A percentile compares a stretch with the other conserved stretches of the same genome.
These are phyloP conservation scores for Ottelia alismoides DNA, from an alignment of 106 monocot species.

Conservation along the genomic window DNA sequence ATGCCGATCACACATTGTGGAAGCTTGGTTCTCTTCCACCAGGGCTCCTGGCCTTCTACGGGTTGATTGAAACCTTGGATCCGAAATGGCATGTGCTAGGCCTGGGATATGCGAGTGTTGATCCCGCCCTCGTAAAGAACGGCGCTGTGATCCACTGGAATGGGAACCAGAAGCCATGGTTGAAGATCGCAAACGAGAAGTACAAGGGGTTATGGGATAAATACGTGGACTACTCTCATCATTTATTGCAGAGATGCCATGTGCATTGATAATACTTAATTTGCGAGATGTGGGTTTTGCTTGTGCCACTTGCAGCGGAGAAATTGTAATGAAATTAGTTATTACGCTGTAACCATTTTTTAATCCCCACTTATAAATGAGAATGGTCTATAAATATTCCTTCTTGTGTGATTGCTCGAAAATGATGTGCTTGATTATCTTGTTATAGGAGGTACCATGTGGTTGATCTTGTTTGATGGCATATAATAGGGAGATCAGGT, in stretches of 20 bases:
- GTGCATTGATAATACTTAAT: too few species aligned
- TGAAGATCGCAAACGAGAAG: conserved; percentile 76
- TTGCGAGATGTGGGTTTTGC: too few species aligned
- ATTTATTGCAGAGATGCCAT: conserved; percentile 47
- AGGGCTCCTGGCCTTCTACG: conserved; percentile 68
- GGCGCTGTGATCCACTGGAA: conserved; percentile 78
- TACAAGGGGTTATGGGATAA: conserved; percentile 70
- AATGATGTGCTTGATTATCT: too few species aligned
- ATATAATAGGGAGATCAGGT: too few species aligned
- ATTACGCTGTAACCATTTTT: too few species aligned
- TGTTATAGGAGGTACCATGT: too few species aligned
- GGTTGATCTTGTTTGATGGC: too few species aligned
- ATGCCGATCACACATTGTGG: conserved; percentile 62
- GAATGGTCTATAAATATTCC: too few species aligned
- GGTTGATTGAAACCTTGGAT: conserved; percentile 52
- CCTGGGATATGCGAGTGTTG: conserved; percentile 61
- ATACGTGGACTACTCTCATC: conserved; percentile 72
- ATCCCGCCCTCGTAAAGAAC: conserved; percentile 22
- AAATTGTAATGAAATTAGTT: too few species aligned
- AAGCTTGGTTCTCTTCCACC: conserved; percentile 74
- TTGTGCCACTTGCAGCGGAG: too few species aligned
- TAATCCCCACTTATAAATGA: too few species aligned
- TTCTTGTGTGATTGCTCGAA: too few species aligned
- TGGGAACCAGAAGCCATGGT: conserved; percentile 86
- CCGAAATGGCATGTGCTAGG: conserved; percentile 74